Evolutionary conservation across 1,139 yeast genomes (phyloP).

Genomic region (Magnusiomyces suaveolens): DNA sequence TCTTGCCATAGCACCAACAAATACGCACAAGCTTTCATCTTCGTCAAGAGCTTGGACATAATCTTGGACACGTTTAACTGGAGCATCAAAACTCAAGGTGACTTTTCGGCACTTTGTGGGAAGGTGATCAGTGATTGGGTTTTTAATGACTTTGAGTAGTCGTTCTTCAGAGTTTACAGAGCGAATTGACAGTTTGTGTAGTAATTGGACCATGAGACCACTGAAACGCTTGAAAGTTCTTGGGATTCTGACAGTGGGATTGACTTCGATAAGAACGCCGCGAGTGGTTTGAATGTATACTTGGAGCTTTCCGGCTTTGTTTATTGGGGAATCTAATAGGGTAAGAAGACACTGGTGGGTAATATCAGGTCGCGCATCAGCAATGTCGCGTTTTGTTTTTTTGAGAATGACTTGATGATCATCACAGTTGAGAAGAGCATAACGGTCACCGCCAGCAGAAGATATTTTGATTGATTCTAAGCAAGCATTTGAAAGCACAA

Average conservation of each 20-base stretch:
- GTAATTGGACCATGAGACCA: conserved; percentile 92
- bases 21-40: conserved; percentile 92
- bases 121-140: conserved; percentile 92
- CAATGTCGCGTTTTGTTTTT: conserved; percentile 93
- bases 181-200: conserved; percentile 85
- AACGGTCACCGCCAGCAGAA: conserved; percentile 80
- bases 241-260: conserved; percentile 93
- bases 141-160: conserved; percentile 84
- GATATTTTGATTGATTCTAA: conserved; percentile 88
- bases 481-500: conserved; percentile 90
- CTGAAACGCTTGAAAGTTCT: conserved; percentile 96
- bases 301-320: conserved; percentile 92
- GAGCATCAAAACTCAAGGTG: conserved; percentile 90
- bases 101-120: conserved; percentile 93
- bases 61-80: conserved; percentile 79
- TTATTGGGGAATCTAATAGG: conserved; percentile 86
- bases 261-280: conserved; percentile 89
- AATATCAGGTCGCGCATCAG: conserved; percentile 97
- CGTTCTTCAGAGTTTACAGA: conserved; percentile 93
- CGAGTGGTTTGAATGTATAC: conserved; percentile 96
- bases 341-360: conserved; percentile 88
- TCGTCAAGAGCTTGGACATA: conserved; percentile 70
- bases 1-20: conserved; percentile 98
- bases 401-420: conserved; percentile 94
- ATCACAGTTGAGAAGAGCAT: conserved; percentile 88